Base-by-base conservation (phyloP, 1,139 yeast species). In the Geotrichum histeridarum region DNA sequence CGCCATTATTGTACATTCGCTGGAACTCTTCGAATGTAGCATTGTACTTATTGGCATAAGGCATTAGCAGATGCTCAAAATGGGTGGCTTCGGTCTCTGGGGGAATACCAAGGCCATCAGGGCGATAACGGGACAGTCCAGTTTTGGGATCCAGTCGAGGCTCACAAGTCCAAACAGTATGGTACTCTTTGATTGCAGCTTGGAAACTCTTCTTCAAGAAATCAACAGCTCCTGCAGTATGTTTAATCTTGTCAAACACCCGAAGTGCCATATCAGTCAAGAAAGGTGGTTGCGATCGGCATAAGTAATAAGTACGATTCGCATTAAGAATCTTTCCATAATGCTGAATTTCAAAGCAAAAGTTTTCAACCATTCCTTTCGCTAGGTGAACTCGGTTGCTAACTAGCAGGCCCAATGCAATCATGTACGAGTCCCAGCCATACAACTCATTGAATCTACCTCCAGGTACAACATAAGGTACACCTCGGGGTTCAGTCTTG, bases 371-470 rank as follows among this genome's bases (percentile, higher is more conserved):
- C 94, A 93, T 89, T 0, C 96, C 96, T 62, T 84, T 77, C 8
- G 97, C 94, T 42, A 91, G 76, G 39, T 83, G 86, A 3, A 77
- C 64, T 8, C 82, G 76, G 31, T 80, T 83, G 64, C 87, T 88
- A 14, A 81, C 78, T 42, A 93, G 70, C 50, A 93, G 75, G 1
- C 99, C 99, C 35, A 91, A 71, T 0, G 95, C 81, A 67, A 86
- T 93, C 85, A 94, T 86, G 67, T 93, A 93, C 1, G 97, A 89
- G 69, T 93, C 99, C 99, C 99, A 93, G 8, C 99, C 99, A 65
- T 93, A 93, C 54, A 90, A 78, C 70, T 93, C 99, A 70, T 94
- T 94, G 70, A 93, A 93, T 59, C 99, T 76, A 18, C 99, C 99
- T 14, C 99, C 99, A 0, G 99, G 99, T 9, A 93, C 99, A 22